These are phyloP conservation scores for Parmales sp. DNA, from an alignment of 108 stramenopile species.

Conservation along the genomic window DNA sequence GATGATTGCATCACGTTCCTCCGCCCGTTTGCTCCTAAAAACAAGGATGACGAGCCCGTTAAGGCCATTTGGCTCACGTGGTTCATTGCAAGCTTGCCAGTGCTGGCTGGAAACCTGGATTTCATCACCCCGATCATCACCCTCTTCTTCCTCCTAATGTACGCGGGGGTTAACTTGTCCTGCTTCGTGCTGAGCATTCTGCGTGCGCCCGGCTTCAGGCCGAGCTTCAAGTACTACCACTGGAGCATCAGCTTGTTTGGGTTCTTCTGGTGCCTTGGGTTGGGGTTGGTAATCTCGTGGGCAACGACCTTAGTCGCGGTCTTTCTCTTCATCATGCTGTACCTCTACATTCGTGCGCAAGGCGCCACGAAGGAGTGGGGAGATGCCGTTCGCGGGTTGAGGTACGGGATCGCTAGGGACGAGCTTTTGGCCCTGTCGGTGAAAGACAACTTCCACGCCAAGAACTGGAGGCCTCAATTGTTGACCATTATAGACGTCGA, in stretches of 20 bases:
- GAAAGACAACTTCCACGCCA: conserved; percentile 39
- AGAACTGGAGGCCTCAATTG: conserved; percentile 76
- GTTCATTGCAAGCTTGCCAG: conserved; percentile 25
- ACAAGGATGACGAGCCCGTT: conserved; percentile 18
- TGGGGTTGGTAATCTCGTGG: conserved; percentile 48
- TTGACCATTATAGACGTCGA: conserved; percentile 53
- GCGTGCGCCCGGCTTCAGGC: conserved; percentile 63
- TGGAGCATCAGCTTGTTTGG: conserved; percentile 54
- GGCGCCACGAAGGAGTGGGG: conserved; percentile 39
- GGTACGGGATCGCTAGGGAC: conserved; percentile 33
- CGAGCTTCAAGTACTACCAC: conserved; percentile 61
- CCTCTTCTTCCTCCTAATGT: conserved; percentile 67
- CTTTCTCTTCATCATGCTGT: conserved; percentile 25
- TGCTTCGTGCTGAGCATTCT: conserved; percentile 56
- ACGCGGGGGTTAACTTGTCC: conserved; percentile 55
- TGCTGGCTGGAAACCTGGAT: conserved; percentile 57
- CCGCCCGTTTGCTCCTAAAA: conserved; percentile 16
- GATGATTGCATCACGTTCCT: conserved; percentile 51
- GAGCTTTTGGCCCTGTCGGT: conserved; percentile 8
- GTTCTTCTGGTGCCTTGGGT: conserved; percentile 48
- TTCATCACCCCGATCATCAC: conserved; percentile 60
- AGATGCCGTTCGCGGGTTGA: conserved; percentile 27
- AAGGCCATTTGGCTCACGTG: conserved; percentile 43
- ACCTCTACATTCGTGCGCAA: conserved; percentile 38
- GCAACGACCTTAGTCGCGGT: conserved; percentile 29